A percentile compares a stretch with the other conserved stretches of the same genome.
Conservation (phyloP, 306 rosid genomes). For the Castanea crenata region DNA sequence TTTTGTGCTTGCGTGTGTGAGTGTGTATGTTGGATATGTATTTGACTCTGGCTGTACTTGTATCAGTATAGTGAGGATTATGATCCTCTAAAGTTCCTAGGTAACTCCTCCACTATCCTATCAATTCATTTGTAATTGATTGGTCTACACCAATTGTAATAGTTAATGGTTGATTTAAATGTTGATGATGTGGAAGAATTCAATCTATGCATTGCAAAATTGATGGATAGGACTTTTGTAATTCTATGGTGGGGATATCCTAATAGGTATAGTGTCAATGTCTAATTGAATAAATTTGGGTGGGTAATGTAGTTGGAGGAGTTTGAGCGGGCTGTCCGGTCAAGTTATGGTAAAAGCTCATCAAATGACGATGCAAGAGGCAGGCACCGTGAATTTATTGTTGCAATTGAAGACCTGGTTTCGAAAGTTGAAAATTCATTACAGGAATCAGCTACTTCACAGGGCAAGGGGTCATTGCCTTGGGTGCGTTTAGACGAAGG, state of each 20-base stretch:
- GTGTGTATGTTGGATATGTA: neutral
- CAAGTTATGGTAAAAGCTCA: conserved; percentile 61
- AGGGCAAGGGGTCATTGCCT: conserved; percentile 53
- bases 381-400: conserved; percentile 70
- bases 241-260: no score
- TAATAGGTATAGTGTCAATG: neutral
- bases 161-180: no score
- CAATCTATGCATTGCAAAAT: no score
- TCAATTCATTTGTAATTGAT: no score
- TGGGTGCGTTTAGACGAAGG: conserved; percentile 86
- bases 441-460: conserved; percentile 43
- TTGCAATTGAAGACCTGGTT: conserved; percentile 61
- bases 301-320: conserved; percentile 78
- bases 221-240: no score
- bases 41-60: neutral
- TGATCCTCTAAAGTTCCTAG: no score
- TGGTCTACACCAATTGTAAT: no score
- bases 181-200: no score
- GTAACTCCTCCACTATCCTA: no score
- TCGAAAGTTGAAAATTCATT: conserved; percentile 51
- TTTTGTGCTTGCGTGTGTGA: neutral
- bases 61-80: conserved; percentile 1
- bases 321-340: conserved; percentile 63
- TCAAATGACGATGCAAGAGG: conserved; percentile 56
- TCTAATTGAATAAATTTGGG: conserved; percentile 22